Evolutionary conservation across 83 land plant species (phyloP).

Genomic region (Diphasiastrum complanatum): DNA sequence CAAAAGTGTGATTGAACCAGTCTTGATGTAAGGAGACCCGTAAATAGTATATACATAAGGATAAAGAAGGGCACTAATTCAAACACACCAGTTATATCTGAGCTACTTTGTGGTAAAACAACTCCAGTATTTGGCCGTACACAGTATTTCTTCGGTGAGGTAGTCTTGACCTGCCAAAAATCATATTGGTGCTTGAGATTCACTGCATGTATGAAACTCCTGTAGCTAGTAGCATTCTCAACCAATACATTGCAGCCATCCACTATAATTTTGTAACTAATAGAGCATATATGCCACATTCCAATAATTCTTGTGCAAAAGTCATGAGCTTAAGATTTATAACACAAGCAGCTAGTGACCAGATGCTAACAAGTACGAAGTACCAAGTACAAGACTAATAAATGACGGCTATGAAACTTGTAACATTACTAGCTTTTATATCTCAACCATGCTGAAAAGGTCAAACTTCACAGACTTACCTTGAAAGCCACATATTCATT

Average conservation of each 20-base stretch:
- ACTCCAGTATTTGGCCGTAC: slow-evolving; percentile 32
- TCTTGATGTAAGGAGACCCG: not conserved
- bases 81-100: slow-evolving; percentile 24
- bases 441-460: slow-evolving; percentile 1
- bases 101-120: slow-evolving; percentile 23
- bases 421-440: not conserved
- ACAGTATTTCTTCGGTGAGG: slow-evolving; percentile 31
- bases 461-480: slow-evolving; percentile 17
- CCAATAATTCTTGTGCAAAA: too few species aligned
- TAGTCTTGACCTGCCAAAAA: slow-evolving; percentile 25
- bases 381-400: too few species aligned
- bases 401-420: too few species aligned
- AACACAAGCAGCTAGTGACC: too few species aligned
- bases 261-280: too few species aligned
- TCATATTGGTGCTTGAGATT: too few species aligned
- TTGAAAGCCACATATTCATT: slow-evolving; percentile 32
- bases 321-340: too few species aligned
- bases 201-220: too few species aligned
- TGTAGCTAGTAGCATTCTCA: too few species aligned
- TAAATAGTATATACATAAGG: not conserved
- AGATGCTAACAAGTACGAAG: too few species aligned
- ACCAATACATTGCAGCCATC: too few species aligned
- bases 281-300: too few species aligned
- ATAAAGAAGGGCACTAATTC: not conserved
- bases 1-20: not conserved